Evolutionary conservation across 129 eudicot genomes (phyloP).

Genomic region (Sambucus nigra): DNA sequence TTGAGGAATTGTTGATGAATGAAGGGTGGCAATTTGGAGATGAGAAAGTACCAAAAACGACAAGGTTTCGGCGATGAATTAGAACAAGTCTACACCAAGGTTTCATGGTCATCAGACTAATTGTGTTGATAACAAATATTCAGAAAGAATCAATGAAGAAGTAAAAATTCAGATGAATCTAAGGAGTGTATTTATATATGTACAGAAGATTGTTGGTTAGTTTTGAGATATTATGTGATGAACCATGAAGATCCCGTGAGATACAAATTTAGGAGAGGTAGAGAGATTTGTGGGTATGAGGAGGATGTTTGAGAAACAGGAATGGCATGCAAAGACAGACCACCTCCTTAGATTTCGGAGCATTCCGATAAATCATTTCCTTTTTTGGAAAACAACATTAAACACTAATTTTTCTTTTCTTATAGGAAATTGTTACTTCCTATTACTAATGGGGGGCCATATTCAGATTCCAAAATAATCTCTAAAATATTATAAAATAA

Average conservation of each 20-base stretch:
- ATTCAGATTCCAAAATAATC: too few species aligned
- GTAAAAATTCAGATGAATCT: background rate
- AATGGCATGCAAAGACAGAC: too few species aligned
- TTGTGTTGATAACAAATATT: constrained; percentile 5
- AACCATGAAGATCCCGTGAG: background rate
- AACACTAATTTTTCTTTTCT: too few species aligned
- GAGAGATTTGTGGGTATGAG: background rate
- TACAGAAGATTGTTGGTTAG: too few species aligned
- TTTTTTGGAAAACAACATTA: too few species aligned
- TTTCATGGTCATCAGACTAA: constrained; percentile 21
- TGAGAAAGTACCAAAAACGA: constrained; percentile 8
- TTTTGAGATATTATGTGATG: background rate
- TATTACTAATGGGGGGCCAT: too few species aligned
- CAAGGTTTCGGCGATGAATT: constrained; percentile 5
- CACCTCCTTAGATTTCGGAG: too few species aligned
- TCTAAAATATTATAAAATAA: too few species aligned
- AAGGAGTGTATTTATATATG: background rate
- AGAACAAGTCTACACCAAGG: constrained; percentile 25
- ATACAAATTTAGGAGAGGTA: background rate
- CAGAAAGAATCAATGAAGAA: background rate
- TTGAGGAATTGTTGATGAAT: constrained; percentile 8
- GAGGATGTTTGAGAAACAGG: background rate
- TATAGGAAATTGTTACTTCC: too few species aligned
- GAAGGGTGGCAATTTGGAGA: constrained; percentile 6
- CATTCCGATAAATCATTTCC: too few species aligned